Percentiles rank a stretch among this genome's conserved stretches.
Evolutionary conservation across 768 basidiomycete species (phyloP).

Genomic region (Bullera alba): DNA sequence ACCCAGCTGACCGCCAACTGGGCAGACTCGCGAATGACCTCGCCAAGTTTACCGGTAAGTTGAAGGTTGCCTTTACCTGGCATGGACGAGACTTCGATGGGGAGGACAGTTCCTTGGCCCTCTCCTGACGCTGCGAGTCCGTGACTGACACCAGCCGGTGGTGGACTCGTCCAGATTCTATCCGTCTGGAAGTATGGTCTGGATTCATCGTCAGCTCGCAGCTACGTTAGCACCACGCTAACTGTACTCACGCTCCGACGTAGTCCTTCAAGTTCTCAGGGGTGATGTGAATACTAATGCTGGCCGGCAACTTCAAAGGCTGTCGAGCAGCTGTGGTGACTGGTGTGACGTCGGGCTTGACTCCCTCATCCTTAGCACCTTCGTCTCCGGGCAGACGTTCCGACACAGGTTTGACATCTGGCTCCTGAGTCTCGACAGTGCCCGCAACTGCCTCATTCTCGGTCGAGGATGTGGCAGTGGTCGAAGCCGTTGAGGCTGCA

Average conservation of each 20-base stretch:
- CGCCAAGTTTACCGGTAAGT: conserved; percentile 93
- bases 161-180: conserved; percentile 68
- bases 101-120: conserved; percentile 94
- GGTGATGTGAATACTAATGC: conserved; percentile 72
- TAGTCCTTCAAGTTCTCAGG: conserved; percentile 89
- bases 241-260: conserved; percentile 63
- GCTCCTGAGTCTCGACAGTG: conserved; percentile 55
- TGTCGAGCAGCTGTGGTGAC: conserved; percentile 71
- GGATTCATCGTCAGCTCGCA: background rate
- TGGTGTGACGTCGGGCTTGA: conserved; percentile 43
- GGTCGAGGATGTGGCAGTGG: too few relatives aligned
- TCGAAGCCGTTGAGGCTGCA: too few relatives aligned
- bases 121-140: conserved; percentile 95
- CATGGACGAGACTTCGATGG: conserved; percentile 94
- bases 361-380: conserved; percentile 6
- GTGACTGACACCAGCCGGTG: conserved; percentile 88
- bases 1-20: conserved; percentile 93
- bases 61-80: conserved; percentile 89
- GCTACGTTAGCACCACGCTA: background rate
- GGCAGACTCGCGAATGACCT: conserved; percentile 93
- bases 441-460: conserved; percentile 25
- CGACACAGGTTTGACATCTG: conserved; percentile 47
- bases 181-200: conserved; percentile 86
- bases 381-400: conserved; percentile 43
- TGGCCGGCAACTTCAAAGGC: conserved; percentile 71